Conservation (phyloP, 345 rosid species). For the Murraya koenigii region DNA sequence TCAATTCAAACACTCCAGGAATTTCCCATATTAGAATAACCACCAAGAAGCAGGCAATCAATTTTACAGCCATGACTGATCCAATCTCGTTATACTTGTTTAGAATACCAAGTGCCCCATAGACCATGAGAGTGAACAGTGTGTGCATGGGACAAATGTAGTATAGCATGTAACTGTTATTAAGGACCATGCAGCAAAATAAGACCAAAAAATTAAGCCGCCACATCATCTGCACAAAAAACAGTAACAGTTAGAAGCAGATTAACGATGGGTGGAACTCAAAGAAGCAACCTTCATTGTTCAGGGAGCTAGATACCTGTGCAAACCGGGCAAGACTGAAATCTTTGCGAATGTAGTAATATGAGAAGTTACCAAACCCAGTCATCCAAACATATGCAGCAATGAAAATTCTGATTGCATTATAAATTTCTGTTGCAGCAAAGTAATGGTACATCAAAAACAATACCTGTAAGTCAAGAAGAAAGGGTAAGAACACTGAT, state of each 20-base stretch:
- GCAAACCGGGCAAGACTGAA: conserved; percentile 93
- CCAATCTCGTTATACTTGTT: conserved; percentile 88
- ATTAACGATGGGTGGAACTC: conserved; percentile 11
- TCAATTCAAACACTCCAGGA: conserved; percentile 86
- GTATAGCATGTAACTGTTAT: conserved; percentile 88
- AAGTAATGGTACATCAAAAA: conserved; percentile 99
- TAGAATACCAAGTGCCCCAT: conserved; percentile 87
- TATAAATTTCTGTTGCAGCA: conserved; percentile 91
- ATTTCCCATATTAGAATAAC: conserved; percentile 90
- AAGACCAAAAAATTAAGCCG: conserved; percentile 94
- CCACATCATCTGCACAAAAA: conserved; percentile 94
- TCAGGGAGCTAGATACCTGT: conserved; percentile 54
- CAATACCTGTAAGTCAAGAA: conserved; percentile 62
- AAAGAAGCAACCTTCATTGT: neutral
- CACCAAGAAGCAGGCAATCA: conserved; percentile 73
- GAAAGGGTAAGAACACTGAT: conserved; percentile 14
- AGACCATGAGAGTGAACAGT: conserved; percentile 97
- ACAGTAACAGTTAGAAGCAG: conserved; percentile 21
- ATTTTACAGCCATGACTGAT: conserved; percentile 69
- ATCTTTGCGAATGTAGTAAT: conserved; percentile 96
- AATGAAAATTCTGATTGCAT: conserved; percentile 90
- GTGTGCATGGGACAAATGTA: conserved; percentile 99
- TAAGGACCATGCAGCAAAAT: conserved; percentile 78
- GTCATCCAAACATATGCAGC: conserved; percentile 99
- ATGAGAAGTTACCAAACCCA: conserved; percentile 99